Conservation (phyloP, 148 eudicot species). For the Fagopyrum tataricum region DNA sequence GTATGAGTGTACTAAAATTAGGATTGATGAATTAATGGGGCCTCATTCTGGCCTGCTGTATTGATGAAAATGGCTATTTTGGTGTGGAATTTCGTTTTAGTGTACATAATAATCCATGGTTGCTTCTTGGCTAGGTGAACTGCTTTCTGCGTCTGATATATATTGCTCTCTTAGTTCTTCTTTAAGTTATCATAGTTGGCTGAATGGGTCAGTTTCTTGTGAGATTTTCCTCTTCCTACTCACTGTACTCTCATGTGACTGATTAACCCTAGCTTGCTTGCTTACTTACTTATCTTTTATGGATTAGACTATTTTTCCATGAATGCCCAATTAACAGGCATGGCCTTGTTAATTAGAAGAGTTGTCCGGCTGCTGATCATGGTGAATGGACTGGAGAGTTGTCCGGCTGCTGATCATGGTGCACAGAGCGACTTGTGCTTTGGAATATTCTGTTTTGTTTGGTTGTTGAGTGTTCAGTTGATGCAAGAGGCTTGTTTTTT, state of each 20-base stretch:
- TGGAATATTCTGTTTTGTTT: not conserved
- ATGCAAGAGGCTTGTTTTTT: not conserved
- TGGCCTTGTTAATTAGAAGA: not conserved
- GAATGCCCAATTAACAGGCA: not conserved
- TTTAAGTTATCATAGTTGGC: not conserved
- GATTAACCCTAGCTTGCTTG: not conserved
- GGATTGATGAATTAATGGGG: not conserved
- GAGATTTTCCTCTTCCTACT: not conserved
- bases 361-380: not conserved
- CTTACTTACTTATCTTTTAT: not conserved
- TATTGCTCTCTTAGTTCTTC: not conserved
- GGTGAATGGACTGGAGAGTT: not conserved
- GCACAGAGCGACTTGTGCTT: not conserved
- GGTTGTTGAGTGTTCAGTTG: not conserved
- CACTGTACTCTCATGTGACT: not conserved
- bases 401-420: not conserved
- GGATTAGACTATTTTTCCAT: not conserved
- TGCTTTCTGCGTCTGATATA: not conserved
- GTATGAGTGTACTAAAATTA: not conserved
- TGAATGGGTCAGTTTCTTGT: not conserved
- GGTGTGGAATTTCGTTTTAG: not conserved
- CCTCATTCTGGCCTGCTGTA: not conserved
- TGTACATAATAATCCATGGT: not conserved
- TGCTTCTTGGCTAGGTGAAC: not conserved
- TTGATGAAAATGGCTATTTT: not conserved